These are phyloP conservation scores for Metarhizium rileyi DNA, from an alignment of 2,329 filamentous ascomycete genomes.

Conservation along the genomic window DNA sequence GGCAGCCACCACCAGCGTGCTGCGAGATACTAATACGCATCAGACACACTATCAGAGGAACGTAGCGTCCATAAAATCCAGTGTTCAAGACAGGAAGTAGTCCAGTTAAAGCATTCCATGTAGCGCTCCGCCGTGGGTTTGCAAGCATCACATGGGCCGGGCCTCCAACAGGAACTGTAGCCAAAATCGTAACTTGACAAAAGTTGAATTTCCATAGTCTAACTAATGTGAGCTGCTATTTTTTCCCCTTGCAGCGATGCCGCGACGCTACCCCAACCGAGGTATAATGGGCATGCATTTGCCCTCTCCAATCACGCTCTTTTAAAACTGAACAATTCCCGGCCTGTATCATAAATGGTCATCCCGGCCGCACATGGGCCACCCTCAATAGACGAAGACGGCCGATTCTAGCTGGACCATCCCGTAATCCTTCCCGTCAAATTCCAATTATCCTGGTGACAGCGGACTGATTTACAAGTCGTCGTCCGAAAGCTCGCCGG, in stretches of 20 bases:
- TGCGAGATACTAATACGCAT: too few relatives aligned
- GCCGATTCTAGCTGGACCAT: constrained; percentile 14
- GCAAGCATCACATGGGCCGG: neutral
- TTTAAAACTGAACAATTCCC: constrained; percentile 22
- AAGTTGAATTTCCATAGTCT: constrained; percentile 25
- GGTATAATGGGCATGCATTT: constrained; percentile 19
- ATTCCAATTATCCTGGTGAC: constrained; percentile 1
- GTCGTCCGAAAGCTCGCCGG: constrained; percentile 83
- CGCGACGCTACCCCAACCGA: constrained; percentile 22
- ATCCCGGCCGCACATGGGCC: constrained; percentile 23
- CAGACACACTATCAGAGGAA: too few relatives aligned
- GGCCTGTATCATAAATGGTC: constrained; percentile 29
- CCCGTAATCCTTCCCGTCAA: constrained; percentile 15
- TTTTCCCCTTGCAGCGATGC: constrained; percentile 18
- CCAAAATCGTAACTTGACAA: constrained; percentile 10
- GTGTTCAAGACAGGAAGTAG: too few relatives aligned
- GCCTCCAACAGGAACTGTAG: neutral
- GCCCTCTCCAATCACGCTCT: constrained; percentile 26
- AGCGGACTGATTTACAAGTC: constrained; percentile 40
- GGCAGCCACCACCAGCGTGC: too few relatives aligned
- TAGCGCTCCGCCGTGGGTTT: too few relatives aligned
- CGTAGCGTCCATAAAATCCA: too few relatives aligned
- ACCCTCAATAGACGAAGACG: constrained; percentile 13
- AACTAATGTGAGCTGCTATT: constrained; percentile 23
- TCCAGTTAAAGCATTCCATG: too few relatives aligned